phyloP scores from a whole-genome alignment of 2,329 filamentous ascomycete genomes.

The Verticillium isaacii region DNA sequence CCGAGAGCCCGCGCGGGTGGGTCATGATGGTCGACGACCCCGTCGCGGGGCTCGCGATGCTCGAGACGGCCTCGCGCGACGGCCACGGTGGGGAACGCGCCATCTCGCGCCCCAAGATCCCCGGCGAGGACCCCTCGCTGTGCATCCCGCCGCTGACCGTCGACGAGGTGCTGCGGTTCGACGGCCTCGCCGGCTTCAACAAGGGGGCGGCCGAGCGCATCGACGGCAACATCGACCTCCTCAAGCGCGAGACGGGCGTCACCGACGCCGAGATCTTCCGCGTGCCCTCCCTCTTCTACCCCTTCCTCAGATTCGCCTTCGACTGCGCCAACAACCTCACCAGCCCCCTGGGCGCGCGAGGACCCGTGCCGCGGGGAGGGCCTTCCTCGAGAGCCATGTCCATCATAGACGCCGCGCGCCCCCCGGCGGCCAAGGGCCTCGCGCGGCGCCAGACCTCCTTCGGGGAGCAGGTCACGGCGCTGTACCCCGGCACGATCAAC shows the following conservation, averaged over 20 bases:
- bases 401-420: not conserved
- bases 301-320: not conserved
- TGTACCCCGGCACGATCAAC: slow-evolving; percentile 17
- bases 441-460: not conserved
- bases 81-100: not conserved
- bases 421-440: not conserved
- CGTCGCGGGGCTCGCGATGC: slow-evolving; percentile 14
- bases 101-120: not conserved
- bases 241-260: slow-evolving; percentile 10
- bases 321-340: not conserved
- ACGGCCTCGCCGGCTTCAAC: slow-evolving; percentile 1
- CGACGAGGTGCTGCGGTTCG: slow-evolving; percentile 3
- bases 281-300: slow-evolving; percentile 13
- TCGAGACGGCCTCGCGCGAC: slow-evolving; percentile 12
- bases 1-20: slow-evolving; percentile 11
- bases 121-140: not conserved
- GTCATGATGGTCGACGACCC: slow-evolving; percentile 16
- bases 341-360: not conserved
- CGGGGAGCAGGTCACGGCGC: slow-evolving; percentile 3
- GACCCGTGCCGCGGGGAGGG: not conserved
- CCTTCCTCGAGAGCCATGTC: not conserved
- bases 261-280: slow-evolving; percentile 16
- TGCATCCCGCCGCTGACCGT: slow-evolving; percentile 4
- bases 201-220: not conserved
- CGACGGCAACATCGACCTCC: slow-evolving; percentile 9